These are phyloP conservation scores for Coniochaeta sp. DNA, from an alignment of 2,329 filamentous ascomycete genomes.

Conservation along the genomic window DNA sequence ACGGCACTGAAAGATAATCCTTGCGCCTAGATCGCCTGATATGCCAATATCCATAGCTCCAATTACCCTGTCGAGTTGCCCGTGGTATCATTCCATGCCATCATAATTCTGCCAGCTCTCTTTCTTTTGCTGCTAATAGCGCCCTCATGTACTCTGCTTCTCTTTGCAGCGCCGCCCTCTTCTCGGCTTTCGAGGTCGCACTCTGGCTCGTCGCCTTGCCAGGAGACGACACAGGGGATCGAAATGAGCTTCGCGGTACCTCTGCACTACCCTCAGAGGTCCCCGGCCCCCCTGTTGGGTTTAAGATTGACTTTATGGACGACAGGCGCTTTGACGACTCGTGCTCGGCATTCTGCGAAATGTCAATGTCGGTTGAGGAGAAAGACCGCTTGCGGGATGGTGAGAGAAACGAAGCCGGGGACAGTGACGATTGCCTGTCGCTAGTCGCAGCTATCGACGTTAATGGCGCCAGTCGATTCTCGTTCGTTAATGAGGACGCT, in stretches of 20 bases:
- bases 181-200: constrained; percentile 45
- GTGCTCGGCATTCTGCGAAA: constrained; percentile 20
- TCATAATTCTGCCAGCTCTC: constrained; percentile 50
- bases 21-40: neutral
- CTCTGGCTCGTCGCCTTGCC: constrained; percentile 24
- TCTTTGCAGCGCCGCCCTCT: constrained; percentile 57
- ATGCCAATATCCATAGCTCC: neutral
- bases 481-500: constrained; percentile 39
- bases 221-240: constrained; percentile 33
- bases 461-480: constrained; percentile 52
- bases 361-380: constrained; percentile 49
- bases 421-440: constrained; percentile 51
- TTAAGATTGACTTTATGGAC: constrained; percentile 70
- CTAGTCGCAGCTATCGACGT: constrained; percentile 34
- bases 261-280: constrained; percentile 7
- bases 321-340: constrained; percentile 56
- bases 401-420: constrained; percentile 53
- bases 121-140: constrained; percentile 65
- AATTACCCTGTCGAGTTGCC: neutral
- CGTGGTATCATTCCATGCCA: neutral
- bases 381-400: constrained; percentile 61
- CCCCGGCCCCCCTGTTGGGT: constrained; percentile 35
- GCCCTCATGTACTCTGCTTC: constrained; percentile 73
- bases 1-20: neutral
- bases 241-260: neutral